Evolutionary conservation across 2,329 filamentous ascomycete genomes (phyloP).

Genomic region (Ambrosiella beaveri): DNA sequence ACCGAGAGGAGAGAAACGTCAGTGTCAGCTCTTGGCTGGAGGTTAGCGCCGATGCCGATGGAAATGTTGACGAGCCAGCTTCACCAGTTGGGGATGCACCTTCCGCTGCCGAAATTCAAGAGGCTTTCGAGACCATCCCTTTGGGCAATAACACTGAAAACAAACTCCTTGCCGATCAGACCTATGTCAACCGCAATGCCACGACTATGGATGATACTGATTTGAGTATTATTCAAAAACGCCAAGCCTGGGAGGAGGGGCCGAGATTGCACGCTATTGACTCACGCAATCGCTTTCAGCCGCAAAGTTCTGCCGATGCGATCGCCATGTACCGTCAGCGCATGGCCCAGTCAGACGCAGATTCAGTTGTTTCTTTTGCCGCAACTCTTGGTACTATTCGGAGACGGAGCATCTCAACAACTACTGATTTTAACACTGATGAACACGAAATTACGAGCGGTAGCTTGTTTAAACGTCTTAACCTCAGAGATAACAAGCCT

Average conservation of each 20-base stretch:
- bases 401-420: slow-evolving; percentile 45
- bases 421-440: slow-evolving; percentile 25
- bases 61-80: not conserved
- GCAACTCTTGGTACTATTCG: slow-evolving; percentile 49
- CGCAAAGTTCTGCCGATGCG: slow-evolving; percentile 18
- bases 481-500: slow-evolving; percentile 23
- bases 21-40: slow-evolving; percentile 34
- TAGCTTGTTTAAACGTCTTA: slow-evolving; percentile 45
- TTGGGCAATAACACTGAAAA: slow-evolving; percentile 34
- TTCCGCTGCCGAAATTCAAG: not conserved
- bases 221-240: slow-evolving; percentile 28
- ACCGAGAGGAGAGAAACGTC: slow-evolving; percentile 29
- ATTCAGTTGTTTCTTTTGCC: slow-evolving; percentile 42
- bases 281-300: slow-evolving; percentile 24
- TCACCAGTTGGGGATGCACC: not conserved
- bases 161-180: slow-evolving; percentile 29
- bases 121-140: slow-evolving; percentile 20
- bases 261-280: slow-evolving; percentile 30
- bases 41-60: not conserved
- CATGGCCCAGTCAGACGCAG: slow-evolving; percentile 34
- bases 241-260: slow-evolving; percentile 30
- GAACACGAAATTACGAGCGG: slow-evolving; percentile 41
- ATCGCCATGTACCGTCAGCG: slow-evolving; percentile 29
- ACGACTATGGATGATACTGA: slow-evolving; percentile 29
- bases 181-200: slow-evolving; percentile 29